Percentiles rank a stretch among this genome's conserved stretches.
phyloP scores from a whole-genome alignment of 352 stramenopile genomes.

The Elongisporangium undulatum region DNA sequence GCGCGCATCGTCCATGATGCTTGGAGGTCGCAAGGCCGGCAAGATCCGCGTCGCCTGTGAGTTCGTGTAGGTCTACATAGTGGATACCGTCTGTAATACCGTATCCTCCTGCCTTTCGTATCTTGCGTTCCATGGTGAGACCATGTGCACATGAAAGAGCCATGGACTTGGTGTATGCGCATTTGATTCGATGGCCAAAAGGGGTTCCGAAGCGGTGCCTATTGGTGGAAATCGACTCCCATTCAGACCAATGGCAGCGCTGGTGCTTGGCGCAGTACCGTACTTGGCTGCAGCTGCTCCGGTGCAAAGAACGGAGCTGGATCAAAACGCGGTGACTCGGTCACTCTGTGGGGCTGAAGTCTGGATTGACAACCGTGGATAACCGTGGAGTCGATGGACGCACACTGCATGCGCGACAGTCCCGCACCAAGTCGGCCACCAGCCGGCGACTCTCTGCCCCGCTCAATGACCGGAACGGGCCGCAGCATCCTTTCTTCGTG shows the following conservation, averaged over 20 bases:
- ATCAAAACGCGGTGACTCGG: background rate
- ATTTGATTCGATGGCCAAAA: background rate
- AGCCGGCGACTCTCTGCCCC: background rate
- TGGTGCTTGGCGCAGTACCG: background rate
- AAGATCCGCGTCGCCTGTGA: slow-evolving; percentile 20
- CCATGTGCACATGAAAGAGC: background rate
- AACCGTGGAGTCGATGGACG: background rate
- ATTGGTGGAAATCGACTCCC: background rate
- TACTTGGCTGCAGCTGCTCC: background rate
- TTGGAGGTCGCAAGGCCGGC: slow-evolving; percentile 15
- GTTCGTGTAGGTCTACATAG: slow-evolving; percentile 9
- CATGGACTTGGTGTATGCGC: background rate
- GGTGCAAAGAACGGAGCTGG: background rate
- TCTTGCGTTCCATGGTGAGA: background rate
- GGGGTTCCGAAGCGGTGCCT: background rate
- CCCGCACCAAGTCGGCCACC: background rate
- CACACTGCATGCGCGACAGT: background rate
- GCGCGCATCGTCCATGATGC: background rate
- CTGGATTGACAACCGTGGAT: background rate
- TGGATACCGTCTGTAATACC: background rate
- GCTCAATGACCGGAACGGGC: background rate
- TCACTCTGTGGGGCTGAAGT: background rate
- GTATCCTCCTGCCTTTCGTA: background rate
- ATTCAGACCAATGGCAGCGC: background rate
- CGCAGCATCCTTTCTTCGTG: background rate